Evolutionary conservation across 2,329 filamentous ascomycete species (phyloP).

Genomic region (Knufia fluminis): DNA sequence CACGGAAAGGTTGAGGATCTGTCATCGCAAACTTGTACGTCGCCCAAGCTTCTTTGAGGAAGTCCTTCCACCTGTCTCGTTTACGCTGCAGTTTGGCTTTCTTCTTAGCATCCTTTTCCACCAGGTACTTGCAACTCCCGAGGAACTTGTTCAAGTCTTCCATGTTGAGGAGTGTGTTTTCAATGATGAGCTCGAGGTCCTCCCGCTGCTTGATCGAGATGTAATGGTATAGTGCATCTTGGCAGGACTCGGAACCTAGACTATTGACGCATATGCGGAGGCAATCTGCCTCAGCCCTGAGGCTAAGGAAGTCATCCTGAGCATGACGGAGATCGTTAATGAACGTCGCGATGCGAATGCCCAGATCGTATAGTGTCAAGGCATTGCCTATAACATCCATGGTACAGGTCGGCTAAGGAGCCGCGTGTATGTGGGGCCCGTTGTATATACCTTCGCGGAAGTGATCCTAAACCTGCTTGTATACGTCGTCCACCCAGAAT

Average conservation of each 20-base stretch:
- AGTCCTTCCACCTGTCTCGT: background rate
- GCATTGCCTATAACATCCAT: background rate
- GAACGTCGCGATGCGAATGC: constrained; percentile 7
- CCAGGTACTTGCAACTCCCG: constrained; percentile 4
- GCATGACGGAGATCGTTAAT: constrained; percentile 6
- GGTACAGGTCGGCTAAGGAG: too few species aligned
- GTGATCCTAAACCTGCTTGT: too few species aligned
- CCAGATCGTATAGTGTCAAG: constrained; percentile 3
- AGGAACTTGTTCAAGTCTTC: constrained; percentile 10
- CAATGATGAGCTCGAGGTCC: constrained; percentile 7
- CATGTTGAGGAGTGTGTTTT: constrained; percentile 10
- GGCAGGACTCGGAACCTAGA: constrained; percentile 8
- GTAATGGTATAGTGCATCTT: constrained; percentile 7
- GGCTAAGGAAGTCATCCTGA: constrained; percentile 10
- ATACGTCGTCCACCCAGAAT: too few species aligned
- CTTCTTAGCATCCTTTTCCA: constrained; percentile 1
- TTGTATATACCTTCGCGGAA: too few species aligned
- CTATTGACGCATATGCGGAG: constrained; percentile 10
- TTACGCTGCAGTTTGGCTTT: background rate
- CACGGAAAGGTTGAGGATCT: constrained; percentile 8
- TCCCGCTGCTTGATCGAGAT: constrained; percentile 3
- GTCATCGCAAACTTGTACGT: constrained; percentile 9
- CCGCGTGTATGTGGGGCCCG: too few species aligned
- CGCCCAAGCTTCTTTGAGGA: constrained; percentile 5
- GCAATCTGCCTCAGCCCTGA: constrained; percentile 10